Evolutionary conservation across 1,284 basidiomycete species (phyloP).

Genomic region (Apiotrichum sp.): DNA sequence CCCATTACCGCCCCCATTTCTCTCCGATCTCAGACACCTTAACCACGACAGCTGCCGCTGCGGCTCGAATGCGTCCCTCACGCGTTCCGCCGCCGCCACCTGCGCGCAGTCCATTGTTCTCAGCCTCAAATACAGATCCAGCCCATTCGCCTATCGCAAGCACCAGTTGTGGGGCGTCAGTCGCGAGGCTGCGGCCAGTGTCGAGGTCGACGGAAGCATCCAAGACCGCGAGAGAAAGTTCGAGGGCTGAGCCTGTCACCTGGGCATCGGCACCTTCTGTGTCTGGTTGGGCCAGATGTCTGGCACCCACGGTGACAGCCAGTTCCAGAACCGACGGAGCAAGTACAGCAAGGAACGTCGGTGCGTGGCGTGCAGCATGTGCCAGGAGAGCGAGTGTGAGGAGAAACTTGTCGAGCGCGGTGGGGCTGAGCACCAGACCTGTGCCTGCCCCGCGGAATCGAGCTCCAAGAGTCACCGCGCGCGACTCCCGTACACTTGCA

Average conservation of each 20-base stretch:
- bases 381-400: slow-evolving; percentile 71
- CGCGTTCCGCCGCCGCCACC: slow-evolving; percentile 56
- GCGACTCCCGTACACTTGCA: slow-evolving; percentile 64
- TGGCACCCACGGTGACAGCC: slow-evolving; percentile 66
- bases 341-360: slow-evolving; percentile 69
- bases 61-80: slow-evolving; percentile 54
- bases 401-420: slow-evolving; percentile 68
- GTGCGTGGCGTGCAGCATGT: slow-evolving; percentile 70
- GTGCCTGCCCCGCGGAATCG: slow-evolving; percentile 67
- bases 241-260: slow-evolving; percentile 66
- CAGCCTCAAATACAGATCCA: slow-evolving; percentile 56
- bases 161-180: slow-evolving; percentile 66
- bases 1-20: slow-evolving; percentile 56
- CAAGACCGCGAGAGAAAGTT: slow-evolving; percentile 68
- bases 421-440: slow-evolving; percentile 68
- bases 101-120: slow-evolving; percentile 61
- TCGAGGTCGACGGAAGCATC: slow-evolving; percentile 71
- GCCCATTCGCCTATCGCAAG: slow-evolving; percentile 79
- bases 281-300: slow-evolving; percentile 49
- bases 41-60: slow-evolving; percentile 70
- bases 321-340: slow-evolving; percentile 76
- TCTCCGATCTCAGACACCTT: slow-evolving; percentile 70
- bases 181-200: slow-evolving; percentile 63
- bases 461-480: slow-evolving; percentile 52
- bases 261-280: slow-evolving; percentile 53